These are phyloP conservation scores for Otatea glauca DNA, from an alignment of 176 grass and related monocot genomes.

Conservation along the genomic window DNA sequence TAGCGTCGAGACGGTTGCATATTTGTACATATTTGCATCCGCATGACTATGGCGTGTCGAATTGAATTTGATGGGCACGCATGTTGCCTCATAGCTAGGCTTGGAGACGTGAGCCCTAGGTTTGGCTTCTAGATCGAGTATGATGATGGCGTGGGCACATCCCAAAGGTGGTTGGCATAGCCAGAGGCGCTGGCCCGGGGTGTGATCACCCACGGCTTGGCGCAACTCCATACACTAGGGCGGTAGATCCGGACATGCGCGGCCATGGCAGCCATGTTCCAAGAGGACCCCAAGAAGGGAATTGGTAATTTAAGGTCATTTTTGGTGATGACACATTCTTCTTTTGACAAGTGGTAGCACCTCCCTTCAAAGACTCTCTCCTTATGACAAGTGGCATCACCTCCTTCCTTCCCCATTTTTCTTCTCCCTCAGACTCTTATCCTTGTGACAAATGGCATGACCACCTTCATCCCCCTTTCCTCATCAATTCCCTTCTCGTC, in stretches of 20 bases:
- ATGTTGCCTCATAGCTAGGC: conserved; percentile 42
- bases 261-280: conserved; percentile 78
- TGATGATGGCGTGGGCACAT: conserved; percentile 29
- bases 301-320: too few relatives aligned
- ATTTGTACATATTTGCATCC: neutral
- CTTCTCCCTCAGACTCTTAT: too few relatives aligned
- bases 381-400: too few relatives aligned
- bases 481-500: too few relatives aligned
- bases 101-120: conserved; percentile 57
- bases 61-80: neutral
- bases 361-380: too few relatives aligned
- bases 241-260: conserved; percentile 75
- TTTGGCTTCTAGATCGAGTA: conserved; percentile 62
- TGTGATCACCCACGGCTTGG: conserved; percentile 61
- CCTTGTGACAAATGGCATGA: too few relatives aligned
- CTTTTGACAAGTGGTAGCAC: too few relatives aligned
- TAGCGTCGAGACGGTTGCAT: neutral
- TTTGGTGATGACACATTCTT: too few relatives aligned
- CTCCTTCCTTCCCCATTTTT: too few relatives aligned
- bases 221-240: conserved; percentile 72
- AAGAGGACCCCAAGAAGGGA: conserved; percentile 89
- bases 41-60: too few relatives aligned
- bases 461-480: too few relatives aligned
- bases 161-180: conserved; percentile 50
- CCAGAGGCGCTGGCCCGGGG: conserved; percentile 53